Evolutionary conservation across 257 asterid species (phyloP), one percentile per base, ranked within the genome.

Genomic region (Jacaranda copaia): DNA sequence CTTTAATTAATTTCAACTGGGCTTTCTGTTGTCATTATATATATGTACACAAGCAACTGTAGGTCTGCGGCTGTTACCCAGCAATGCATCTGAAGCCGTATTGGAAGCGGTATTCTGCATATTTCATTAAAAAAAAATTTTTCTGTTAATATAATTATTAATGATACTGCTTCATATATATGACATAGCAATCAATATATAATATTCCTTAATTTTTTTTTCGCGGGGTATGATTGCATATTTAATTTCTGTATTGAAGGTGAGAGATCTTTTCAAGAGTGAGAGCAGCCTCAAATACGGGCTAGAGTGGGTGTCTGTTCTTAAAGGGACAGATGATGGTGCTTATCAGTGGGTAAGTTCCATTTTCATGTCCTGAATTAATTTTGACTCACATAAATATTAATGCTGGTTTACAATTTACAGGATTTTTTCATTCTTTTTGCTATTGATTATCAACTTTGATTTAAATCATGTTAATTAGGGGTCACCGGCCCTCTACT

Each of bases 331-430:
- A 46, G 91, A 85, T 70, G 98, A 93, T 81, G 98, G 93, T 45
- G 88, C 96, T 82, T 93, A 85, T 76, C 80, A 74, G 75, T 93
- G 98, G 97, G 97, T 92, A 84, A 67, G 92, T 84, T 15, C 3
- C 5, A 12, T 13, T 18, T 3, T 0, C 32, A 13, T 58, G 4
- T 25, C 32, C 32, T 25, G 1, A 25, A 25, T 25, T 25, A 25
- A 25, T 25, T 25, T 25, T 25, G 32, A 25, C 32, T 48, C 3
- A 11, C 8, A 42, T 3, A 42, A 42, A 25, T 25, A 25, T 25
- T 25, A 25, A 25, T 25, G 32, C 32, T 25, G 1, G 32, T 25
- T 25, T 25, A 25, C 32, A 25, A 25, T 25, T 25, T 25, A 25
- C 32, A 25, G 32, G 46, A 42, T 42, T 1, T 42, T 42, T 42